Base-by-base conservation (phyloP, 176 grass and related monocot genomes). In the Lolium rigidum region DNA sequence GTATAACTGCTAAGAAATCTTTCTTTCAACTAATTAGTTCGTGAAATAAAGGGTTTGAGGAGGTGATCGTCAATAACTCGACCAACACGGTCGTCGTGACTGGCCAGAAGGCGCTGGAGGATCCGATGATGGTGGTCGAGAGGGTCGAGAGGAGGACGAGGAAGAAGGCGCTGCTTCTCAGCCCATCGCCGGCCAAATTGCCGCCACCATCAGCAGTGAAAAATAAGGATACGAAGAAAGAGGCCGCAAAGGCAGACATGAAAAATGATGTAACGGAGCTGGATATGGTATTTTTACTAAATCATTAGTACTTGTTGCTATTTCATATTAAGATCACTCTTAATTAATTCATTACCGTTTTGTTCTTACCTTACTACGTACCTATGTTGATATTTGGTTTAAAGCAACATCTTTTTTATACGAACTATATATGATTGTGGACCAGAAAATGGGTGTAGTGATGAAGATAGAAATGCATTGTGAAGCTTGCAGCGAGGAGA, bases 381-480 rank as follows among this genome's bases (percentile, higher is more conserved):
- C 41, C 26, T 28, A 28, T 28, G 26, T 28, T 28, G 26, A 28
- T 28, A 15, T 54, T 63, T 41, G 51, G 51, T 41, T 76, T 15
- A 18, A 46, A 25, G 11, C 7, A 62, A 38, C 0, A 3, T 73
- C 82, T 31, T 5, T 21, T 28, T 28, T 28, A 28, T 9, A 5
- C 50, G 6, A 4, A 16, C 7, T 7, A 16, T 49, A 28, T 20
- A 51, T 74, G 63, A 58, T 55, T 1, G 10, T 60, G 66, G 44
- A 25, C 18, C 65, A 93, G 80, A 76, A 78, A 49, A 97, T 85
- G 71, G 71, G 77, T 6, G 76, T 88, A 0, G 77, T 88, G 20
- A 65, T 97, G 3, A 94, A 88, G 88, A 89, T 97, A 9, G 81
- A 89, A 62, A 17, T 94, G 90, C 94, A 97, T 63, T 97, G 92